Conservation (phyloP, 2,329 filamentous ascomycete genomes). For the Ampelomyces quisqualis region DNA sequence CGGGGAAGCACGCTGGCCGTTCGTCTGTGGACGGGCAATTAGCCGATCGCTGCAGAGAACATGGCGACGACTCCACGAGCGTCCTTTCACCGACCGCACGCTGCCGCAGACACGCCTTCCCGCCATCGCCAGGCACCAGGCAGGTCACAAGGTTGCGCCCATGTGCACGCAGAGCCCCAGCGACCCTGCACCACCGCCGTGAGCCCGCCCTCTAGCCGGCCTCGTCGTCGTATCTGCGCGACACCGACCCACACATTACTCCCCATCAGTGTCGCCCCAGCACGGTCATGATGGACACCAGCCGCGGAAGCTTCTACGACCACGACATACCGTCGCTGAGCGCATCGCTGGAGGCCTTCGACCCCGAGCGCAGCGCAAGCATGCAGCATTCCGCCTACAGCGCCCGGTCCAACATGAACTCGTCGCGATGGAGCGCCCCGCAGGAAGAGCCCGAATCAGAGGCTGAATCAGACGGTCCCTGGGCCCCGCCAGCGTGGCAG, state of each 20-base stretch:
- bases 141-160: conserved; percentile 39
- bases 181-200: conserved; percentile 26
- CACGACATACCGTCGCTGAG: conserved; percentile 43
- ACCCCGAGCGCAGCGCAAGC: conserved; percentile 38
- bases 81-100: conserved; percentile 12
- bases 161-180: conserved; percentile 33
- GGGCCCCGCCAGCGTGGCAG: conserved; percentile 67
- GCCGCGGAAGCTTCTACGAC: conserved; percentile 40
- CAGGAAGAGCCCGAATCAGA: conserved; percentile 46
- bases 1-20: conserved; percentile 28
- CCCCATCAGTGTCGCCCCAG: conserved; percentile 6
- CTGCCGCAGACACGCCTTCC: conserved; percentile 9
- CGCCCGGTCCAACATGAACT: conserved; percentile 65
- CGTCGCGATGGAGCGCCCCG: conserved; percentile 43
- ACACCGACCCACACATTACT: conserved; percentile 9
- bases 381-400: conserved; percentile 36
- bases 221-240: conserved; percentile 9
- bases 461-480: conserved; percentile 53
- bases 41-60: conserved; percentile 13
- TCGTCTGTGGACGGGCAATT: conserved; percentile 11
- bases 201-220: conserved; percentile 22
- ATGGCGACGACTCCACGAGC: conserved; percentile 8
- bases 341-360: conserved; percentile 43
- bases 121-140: conserved; percentile 29
- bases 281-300: conserved; percentile 30